Conservation (phyloP, 176 grass and related monocot genomes). For the Oryza meyeriana region DNA sequence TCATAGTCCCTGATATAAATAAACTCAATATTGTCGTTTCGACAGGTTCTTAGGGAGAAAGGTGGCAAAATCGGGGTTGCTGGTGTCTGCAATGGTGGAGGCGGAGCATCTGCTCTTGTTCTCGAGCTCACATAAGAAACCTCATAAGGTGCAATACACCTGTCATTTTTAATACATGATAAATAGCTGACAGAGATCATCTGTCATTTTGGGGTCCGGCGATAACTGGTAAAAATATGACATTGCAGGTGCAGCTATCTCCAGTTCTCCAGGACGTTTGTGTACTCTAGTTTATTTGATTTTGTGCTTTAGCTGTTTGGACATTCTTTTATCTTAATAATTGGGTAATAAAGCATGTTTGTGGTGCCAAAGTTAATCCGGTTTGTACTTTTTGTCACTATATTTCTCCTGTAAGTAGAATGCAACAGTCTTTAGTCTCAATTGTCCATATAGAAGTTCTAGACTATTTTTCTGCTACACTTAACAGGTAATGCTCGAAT, state of each 20-base stretch:
- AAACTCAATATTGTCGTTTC: background rate
- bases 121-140: conserved; percentile 48
- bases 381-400: background rate
- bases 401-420: background rate
- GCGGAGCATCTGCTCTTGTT: conserved; percentile 84
- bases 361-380: background rate
- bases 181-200: background rate
- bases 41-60: conserved; percentile 71
- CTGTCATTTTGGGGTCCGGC: background rate
- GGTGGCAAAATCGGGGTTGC: conserved; percentile 74
- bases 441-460: background rate
- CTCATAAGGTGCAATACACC: background rate
- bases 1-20: background rate
- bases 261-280: background rate
- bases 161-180: background rate
- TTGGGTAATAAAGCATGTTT: conserved; percentile 11
- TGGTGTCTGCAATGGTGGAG: conserved; percentile 92
- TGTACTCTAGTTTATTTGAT: background rate
- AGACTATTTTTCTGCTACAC: background rate
- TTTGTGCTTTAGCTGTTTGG: background rate
- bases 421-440: background rate
- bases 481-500: background rate
- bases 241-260: background rate
- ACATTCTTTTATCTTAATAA: background rate
- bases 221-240: background rate